Conservation (phyloP, 495 filamentous ascomycete genomes). For the Talaromyces stipitatus region DNA sequence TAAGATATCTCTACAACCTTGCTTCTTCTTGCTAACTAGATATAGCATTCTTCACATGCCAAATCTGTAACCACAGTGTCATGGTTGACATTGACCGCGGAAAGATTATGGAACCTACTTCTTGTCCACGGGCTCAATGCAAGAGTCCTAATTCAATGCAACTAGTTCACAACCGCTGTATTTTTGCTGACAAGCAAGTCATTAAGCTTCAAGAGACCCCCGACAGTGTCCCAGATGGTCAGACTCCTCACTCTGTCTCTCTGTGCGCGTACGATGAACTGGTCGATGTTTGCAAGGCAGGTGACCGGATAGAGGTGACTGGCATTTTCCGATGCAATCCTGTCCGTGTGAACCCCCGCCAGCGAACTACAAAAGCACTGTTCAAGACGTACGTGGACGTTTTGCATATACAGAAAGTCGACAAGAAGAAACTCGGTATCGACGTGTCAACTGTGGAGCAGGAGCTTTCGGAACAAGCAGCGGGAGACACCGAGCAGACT, state of each 20-base stretch:
- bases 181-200: constrained; percentile 94
- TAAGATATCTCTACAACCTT: background rate
- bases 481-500: constrained; percentile 68
- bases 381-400: constrained; percentile 98
- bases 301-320: constrained; percentile 92
- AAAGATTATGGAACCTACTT: constrained; percentile 89
- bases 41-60: constrained; percentile 85
- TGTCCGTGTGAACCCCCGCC: constrained; percentile 90
- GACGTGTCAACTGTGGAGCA: constrained; percentile 87
- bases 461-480: constrained; percentile 66
- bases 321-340: constrained; percentile 94
- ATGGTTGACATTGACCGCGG: constrained; percentile 90
- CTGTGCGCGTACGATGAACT: constrained; percentile 95
- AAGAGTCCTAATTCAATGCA: constrained; percentile 91
- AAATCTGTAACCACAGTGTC: constrained; percentile 82
- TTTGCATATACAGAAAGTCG: constrained; percentile 91
- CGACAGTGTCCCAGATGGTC: constrained; percentile 86
- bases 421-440: constrained; percentile 86
- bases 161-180: constrained; percentile 92
- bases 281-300: constrained; percentile 95
- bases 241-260: constrained; percentile 95
- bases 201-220: constrained; percentile 99
- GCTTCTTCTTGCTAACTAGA: constrained; percentile 3
- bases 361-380: constrained; percentile 83
- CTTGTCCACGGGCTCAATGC: constrained; percentile 81